A percentile compares a stretch with the other conserved stretches of the same genome.
Conservation (phyloP, 768 basidiomycete species). For the Hericium rajendrae region DNA sequence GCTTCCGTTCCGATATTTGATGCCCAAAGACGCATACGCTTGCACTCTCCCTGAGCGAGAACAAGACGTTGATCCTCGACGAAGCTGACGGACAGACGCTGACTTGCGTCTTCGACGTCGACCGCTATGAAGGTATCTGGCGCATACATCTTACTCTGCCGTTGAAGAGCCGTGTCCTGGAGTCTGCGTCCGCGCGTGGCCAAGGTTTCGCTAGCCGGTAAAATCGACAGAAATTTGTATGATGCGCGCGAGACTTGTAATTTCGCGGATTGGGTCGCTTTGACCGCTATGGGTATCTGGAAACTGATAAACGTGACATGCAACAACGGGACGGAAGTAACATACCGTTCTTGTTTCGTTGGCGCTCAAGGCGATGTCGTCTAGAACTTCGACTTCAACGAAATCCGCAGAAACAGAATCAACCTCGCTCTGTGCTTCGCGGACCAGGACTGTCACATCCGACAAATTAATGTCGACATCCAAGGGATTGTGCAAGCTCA, state of each 20-base stretch:
- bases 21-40: constrained; percentile 43
- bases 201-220: constrained; percentile 59
- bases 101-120: constrained; percentile 53
- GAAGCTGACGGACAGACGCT: constrained; percentile 51
- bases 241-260: constrained; percentile 47
- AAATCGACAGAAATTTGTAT: constrained; percentile 66
- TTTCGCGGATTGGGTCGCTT: constrained; percentile 38
- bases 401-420: constrained; percentile 26
- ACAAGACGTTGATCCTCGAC: constrained; percentile 41
- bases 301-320: background rate
- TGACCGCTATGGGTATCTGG: constrained; percentile 58
- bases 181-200: constrained; percentile 65
- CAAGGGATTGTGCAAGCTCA: constrained; percentile 62
- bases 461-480: constrained; percentile 64
- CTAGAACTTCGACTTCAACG: constrained; percentile 49
- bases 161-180: constrained; percentile 63
- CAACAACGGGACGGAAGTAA: constrained; percentile 2
- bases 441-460: constrained; percentile 46
- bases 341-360: constrained; percentile 59
- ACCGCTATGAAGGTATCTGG: constrained; percentile 53
- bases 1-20: constrained; percentile 54
- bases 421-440: constrained; percentile 27
- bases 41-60: constrained; percentile 63
- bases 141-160: constrained; percentile 61
- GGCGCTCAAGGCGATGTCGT: constrained; percentile 51